Evolutionary conservation across 2,329 filamentous ascomycete genomes (phyloP).

Genomic region (Clonostachys solani): DNA sequence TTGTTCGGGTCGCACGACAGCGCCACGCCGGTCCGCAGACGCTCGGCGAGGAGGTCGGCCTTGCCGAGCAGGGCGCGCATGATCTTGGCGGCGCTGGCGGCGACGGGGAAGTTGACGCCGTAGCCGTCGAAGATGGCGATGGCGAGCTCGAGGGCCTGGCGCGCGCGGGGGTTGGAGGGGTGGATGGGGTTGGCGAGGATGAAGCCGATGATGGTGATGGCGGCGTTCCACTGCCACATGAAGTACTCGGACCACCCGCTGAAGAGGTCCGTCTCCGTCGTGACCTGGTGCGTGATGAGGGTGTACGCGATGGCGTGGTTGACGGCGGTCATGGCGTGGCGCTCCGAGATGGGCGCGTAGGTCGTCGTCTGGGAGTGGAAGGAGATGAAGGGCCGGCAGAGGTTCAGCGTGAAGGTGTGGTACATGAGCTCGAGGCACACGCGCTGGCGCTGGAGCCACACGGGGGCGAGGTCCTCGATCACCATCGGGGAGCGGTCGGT

Average conservation of each 20-base stretch:
- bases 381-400: conserved; percentile 32
- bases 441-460: conserved; percentile 35
- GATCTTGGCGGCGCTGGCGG: conserved; percentile 27
- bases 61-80: conserved; percentile 18
- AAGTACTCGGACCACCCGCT: conserved; percentile 17
- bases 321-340: conserved; percentile 14
- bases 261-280: conserved; percentile 16
- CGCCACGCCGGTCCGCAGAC: neutral
- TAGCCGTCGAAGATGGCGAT: conserved; percentile 26
- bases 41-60: conserved; percentile 9
- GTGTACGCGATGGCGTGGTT: conserved; percentile 18
- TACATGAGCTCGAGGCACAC: conserved; percentile 36
- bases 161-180: conserved; percentile 9
- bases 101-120: conserved; percentile 32
- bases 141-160: conserved; percentile 25
- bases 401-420: conserved; percentile 28
- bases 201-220: conserved; percentile 25
- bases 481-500: conserved; percentile 24
- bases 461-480: conserved; percentile 22
- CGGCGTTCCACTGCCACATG: conserved; percentile 19
- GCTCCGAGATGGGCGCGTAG: conserved; percentile 11
- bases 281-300: conserved; percentile 16
- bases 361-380: conserved; percentile 15
- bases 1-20: neutral
- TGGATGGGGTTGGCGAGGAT: conserved; percentile 20